Evolutionary conservation across 140 eudicot species (phyloP).

Genomic region (Flaveria floridana): DNA sequence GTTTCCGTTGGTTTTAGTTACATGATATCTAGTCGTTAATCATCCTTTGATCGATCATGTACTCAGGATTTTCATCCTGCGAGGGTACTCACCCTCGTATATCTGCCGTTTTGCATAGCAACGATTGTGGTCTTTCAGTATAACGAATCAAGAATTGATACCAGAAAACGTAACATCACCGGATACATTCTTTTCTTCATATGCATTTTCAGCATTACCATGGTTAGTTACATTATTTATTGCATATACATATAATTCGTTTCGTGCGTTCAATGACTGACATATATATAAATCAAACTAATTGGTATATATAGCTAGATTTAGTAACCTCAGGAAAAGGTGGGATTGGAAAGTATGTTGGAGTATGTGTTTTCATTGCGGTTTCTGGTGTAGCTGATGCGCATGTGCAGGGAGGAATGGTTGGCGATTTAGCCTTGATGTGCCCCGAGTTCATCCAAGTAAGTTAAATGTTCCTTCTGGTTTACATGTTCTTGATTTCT

Average conservation of each 20-base stretch:
- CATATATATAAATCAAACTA: background rate
- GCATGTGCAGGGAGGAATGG: conserved; percentile 60
- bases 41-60: background rate
- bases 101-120: conserved; percentile 32
- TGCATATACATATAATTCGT: too few species aligned
- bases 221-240: conserved; percentile 21
- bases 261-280: background rate
- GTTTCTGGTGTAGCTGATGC: conserved; percentile 66
- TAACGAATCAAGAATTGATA: conserved; percentile 33
- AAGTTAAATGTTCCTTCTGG: background rate
- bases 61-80: conserved; percentile 38
- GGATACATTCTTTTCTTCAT: conserved; percentile 36
- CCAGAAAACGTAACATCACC: conserved; percentile 33
- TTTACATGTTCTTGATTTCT: background rate
- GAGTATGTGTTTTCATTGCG: conserved; percentile 46
- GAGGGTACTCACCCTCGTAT: conserved; percentile 40
- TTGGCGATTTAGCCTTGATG: conserved; percentile 62
- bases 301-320: conserved; percentile 39
- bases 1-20: background rate
- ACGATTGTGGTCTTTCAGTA: conserved; percentile 18
- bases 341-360: conserved; percentile 48
- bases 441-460: conserved; percentile 63
- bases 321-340: conserved; percentile 52
- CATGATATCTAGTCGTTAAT: too few species aligned
- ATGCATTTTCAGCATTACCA: conserved; percentile 11